phyloP scores from a whole-genome alignment of 495 filamentous ascomycete genomes.

The Parathielavia hyrcaniae region DNA sequence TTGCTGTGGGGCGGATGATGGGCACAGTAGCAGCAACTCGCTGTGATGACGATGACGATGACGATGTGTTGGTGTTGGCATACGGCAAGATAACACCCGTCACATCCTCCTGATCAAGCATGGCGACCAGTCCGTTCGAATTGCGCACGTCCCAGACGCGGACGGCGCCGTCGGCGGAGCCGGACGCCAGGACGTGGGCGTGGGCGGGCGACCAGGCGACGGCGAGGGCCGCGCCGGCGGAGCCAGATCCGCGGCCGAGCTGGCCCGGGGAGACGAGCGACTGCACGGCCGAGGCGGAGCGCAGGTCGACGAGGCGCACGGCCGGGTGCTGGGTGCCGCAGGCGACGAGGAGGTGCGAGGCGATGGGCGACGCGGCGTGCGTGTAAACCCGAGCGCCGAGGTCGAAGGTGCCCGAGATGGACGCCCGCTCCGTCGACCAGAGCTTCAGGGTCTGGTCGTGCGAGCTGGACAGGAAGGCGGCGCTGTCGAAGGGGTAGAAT shows the following conservation, averaged over 20 bases:
- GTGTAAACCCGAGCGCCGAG: constrained; percentile 67
- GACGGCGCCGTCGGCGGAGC: constrained; percentile 68
- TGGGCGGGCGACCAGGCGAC: constrained; percentile 73
- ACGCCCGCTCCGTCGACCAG: constrained; percentile 59
- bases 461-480: constrained; percentile 73
- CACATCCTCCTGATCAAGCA: constrained; percentile 76
- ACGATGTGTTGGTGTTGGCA: no score
- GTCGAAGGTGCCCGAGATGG: constrained; percentile 58
- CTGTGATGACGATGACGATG: no score
- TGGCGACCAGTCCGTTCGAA: constrained; percentile 61
- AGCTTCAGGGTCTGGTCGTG: constrained; percentile 80
- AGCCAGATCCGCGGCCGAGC: constrained; percentile 48
- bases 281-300: constrained; percentile 69
- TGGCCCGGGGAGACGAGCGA: constrained; percentile 49
- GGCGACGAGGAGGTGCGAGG: constrained; percentile 66
- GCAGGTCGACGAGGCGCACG: constrained; percentile 75
- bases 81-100: constrained; percentile 52
- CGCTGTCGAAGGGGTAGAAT: constrained; percentile 82
- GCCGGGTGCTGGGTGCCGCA: constrained; percentile 75
- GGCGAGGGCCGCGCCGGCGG: constrained; percentile 61
- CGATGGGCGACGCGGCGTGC: constrained; percentile 68
- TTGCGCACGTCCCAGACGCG: constrained; percentile 81
- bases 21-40: no score
- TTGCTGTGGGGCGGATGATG: constrained; percentile 47
- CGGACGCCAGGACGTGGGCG: constrained; percentile 73